Evolutionary conservation across 768 basidiomycete species (phyloP).

Genomic region (Lanmaoa rubissima): DNA sequence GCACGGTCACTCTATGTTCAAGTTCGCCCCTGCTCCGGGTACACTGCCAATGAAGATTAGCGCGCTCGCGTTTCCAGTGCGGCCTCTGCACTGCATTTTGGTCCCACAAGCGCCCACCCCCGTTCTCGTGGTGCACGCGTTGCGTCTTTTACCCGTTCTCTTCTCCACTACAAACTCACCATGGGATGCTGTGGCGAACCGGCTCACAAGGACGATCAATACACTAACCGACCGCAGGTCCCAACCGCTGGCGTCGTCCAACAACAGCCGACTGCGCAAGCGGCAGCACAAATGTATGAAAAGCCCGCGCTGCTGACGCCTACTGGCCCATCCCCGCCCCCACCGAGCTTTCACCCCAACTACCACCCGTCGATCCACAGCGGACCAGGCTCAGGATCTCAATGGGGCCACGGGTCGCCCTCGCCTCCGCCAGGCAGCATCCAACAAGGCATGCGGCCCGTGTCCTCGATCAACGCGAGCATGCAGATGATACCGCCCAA

Average conservation of each 20-base stretch:
- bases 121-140: neutral
- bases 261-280: slow-evolving; percentile 51
- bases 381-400: slow-evolving; percentile 15
- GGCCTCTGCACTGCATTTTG: slow-evolving; percentile 12
- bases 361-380: slow-evolving; percentile 27
- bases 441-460: neutral
- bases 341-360: slow-evolving; percentile 32
- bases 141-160: neutral
- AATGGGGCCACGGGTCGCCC: slow-evolving; percentile 30
- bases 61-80: slow-evolving; percentile 4
- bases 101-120: slow-evolving; percentile 9
- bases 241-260: slow-evolving; percentile 38
- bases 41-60: neutral
- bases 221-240: slow-evolving; percentile 33
- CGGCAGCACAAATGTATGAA: slow-evolving; percentile 35
- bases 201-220: slow-evolving; percentile 29
- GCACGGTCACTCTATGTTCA: too few relatives aligned
- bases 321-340: slow-evolving; percentile 45
- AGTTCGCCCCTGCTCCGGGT: too few relatives aligned
- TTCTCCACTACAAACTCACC: neutral
- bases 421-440: slow-evolving; percentile 30
- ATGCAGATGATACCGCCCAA: neutral
- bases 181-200: slow-evolving; percentile 74
- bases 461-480: neutral
- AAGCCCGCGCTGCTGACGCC: slow-evolving; percentile 44